phyloP scores from a whole-genome alignment of 306 rosid species.

The Vigna angularis region DNA sequence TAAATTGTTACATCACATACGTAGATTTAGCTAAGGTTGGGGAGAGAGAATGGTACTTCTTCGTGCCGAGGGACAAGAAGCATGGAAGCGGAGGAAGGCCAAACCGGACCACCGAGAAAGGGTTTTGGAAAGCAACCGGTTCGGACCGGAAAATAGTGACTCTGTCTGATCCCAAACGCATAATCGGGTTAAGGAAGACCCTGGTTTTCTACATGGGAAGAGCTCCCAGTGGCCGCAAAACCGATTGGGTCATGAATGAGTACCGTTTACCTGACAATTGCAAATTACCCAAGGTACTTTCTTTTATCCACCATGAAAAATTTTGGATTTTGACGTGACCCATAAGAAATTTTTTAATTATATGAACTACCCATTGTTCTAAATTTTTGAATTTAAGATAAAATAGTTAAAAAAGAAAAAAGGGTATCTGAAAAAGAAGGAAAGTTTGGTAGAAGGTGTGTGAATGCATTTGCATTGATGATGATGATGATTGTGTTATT shows the following conservation, averaged over 20 bases:
- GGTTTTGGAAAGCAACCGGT: constrained; percentile 98
- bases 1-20: neutral
- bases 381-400: too few species aligned
- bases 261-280: constrained; percentile 85
- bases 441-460: constrained; percentile 38
- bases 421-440: too few species aligned
- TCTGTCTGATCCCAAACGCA: constrained; percentile 69
- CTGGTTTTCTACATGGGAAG: constrained; percentile 90
- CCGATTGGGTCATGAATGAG: constrained; percentile 99
- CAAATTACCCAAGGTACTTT: constrained; percentile 65
- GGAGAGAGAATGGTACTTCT: constrained; percentile 98
- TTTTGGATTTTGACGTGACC: too few species aligned
- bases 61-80: constrained; percentile 95
- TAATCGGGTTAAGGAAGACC: constrained; percentile 86
- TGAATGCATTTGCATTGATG: too few species aligned
- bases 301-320: too few species aligned
- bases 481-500: too few species aligned
- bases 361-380: too few species aligned
- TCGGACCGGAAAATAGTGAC: constrained; percentile 82
- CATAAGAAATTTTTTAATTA: too few species aligned
- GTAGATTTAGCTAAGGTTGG: constrained; percentile 79
- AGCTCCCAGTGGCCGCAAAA: constrained; percentile 86
- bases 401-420: too few species aligned
- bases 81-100: constrained; percentile 94
- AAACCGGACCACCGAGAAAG: constrained; percentile 86